A percentile compares a stretch with the other conserved stretches of the same genome.
These are phyloP conservation scores for Trypanosoma melophagium DNA, from an alignment of 208 protist species.

Conservation along the genomic window DNA sequence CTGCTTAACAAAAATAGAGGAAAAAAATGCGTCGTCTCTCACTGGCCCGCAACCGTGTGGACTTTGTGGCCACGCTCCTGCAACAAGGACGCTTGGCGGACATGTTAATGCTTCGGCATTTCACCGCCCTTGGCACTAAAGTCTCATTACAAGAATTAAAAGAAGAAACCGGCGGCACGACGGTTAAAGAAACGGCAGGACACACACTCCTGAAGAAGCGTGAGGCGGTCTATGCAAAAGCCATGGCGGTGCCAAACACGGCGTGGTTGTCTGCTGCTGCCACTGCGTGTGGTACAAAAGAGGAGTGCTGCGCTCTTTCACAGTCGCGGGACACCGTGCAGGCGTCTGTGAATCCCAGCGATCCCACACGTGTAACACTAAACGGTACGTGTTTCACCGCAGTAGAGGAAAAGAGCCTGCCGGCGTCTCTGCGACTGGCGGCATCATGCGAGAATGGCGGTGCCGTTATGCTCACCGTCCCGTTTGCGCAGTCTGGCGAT, in stretches of 20 bases:
- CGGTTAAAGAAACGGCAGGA: not conserved
- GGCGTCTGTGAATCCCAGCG: slow-evolving; percentile 33
- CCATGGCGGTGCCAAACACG: not conserved
- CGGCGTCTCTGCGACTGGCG: slow-evolving; percentile 1
- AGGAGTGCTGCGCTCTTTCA: slow-evolving; percentile 13
- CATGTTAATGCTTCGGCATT: slow-evolving; percentile 71
- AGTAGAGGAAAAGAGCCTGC: not conserved
- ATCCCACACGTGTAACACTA: slow-evolving; percentile 27
- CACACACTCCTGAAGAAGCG: not conserved
- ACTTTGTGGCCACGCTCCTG: slow-evolving; percentile 69
- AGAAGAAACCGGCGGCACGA: not conserved
- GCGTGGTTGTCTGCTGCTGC: slow-evolving; percentile 1
- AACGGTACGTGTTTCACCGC: not conserved
- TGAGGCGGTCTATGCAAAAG: slow-evolving; percentile 1
- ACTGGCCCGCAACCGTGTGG: slow-evolving; percentile 34
- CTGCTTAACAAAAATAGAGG: not conserved
- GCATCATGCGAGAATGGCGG: slow-evolving; percentile 6
- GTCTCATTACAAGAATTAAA: not conserved
- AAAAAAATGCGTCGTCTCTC: slow-evolving; percentile 34
- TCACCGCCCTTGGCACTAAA: slow-evolving; percentile 17
- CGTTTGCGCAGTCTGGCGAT: slow-evolving; percentile 19
- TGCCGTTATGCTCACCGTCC: slow-evolving; percentile 14
- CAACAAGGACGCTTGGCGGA: slow-evolving; percentile 56
- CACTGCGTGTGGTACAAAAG: not conserved
- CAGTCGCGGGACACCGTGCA: slow-evolving; percentile 21